phyloP scores from a whole-genome alignment of 345 rosid genomes.

The Orychophragmus violaceus region DNA sequence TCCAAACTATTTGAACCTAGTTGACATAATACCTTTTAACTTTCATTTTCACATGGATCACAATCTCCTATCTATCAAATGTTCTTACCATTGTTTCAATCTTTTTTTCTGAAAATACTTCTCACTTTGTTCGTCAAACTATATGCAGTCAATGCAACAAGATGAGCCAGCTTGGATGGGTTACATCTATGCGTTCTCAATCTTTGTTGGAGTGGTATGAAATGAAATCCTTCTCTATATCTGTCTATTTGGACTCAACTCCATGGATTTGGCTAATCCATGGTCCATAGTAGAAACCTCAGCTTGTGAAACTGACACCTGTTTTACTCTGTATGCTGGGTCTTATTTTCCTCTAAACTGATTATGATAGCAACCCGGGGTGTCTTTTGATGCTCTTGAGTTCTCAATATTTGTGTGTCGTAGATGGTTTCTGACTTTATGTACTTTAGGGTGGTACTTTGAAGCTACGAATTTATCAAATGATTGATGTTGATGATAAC shows the following conservation, averaged over 20 bases:
- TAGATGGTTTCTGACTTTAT: neutral
- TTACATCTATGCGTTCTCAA: constrained; percentile 47
- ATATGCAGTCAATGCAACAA: constrained; percentile 93
- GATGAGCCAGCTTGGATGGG: constrained; percentile 90
- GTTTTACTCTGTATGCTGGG: neutral
- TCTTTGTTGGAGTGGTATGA: constrained; percentile 36
- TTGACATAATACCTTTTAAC: neutral
- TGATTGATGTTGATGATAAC: constrained; percentile 11
- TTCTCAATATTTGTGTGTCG: neutral
- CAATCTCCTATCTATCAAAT: neutral
- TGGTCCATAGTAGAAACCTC: neutral
- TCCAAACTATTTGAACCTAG: neutral
- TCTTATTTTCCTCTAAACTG: neutral
- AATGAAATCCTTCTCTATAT: neutral
- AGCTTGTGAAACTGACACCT: neutral
- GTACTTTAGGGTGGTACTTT: neutral
- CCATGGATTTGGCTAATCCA: neutral
- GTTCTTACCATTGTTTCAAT: neutral
- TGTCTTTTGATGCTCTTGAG: neutral
- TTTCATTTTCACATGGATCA: constrained; percentile 9
- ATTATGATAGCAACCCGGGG: neutral
- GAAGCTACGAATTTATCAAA: neutral
- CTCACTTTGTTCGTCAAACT: constrained; percentile 17
- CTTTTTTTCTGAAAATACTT: constrained; percentile 8
- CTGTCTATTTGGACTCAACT: neutral